phyloP scores from a whole-genome alignment of 352 stramenopile species.

The Globisporangium carolinianum region DNA sequence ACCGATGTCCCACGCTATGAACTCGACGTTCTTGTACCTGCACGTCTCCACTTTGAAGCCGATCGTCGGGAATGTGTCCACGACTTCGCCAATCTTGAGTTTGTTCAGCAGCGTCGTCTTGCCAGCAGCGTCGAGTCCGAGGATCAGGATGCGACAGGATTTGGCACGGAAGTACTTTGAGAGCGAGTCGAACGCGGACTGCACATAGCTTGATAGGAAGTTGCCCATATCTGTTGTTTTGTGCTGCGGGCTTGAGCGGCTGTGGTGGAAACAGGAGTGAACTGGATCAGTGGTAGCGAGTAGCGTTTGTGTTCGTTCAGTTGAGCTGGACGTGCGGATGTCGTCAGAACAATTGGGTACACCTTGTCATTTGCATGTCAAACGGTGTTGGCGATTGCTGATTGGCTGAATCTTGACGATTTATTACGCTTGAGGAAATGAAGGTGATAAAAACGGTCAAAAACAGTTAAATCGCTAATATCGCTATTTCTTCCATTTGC shows the following conservation, averaged over 20 bases:
- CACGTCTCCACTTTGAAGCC: slow-evolving; percentile 80
- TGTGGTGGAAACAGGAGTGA: not conserved
- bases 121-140: slow-evolving; percentile 89
- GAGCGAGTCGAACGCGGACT: slow-evolving; percentile 21
- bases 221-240: slow-evolving; percentile 23
- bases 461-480: too few species aligned
- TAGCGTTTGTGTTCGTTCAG: not conserved
- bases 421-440: too few species aligned
- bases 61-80: slow-evolving; percentile 71
- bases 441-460: too few species aligned
- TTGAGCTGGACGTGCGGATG: too few species aligned
- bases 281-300: not conserved
- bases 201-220: slow-evolving; percentile 21
- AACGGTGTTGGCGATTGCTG: not conserved
- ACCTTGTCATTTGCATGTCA: not conserved
- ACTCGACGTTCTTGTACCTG: slow-evolving; percentile 56
- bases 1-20: slow-evolving; percentile 80
- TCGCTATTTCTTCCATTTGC: too few species aligned
- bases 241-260: not conserved
- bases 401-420: not conserved
- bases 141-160: slow-evolving; percentile 66
- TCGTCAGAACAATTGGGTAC: not conserved
- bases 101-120: slow-evolving; percentile 95
- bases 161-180: slow-evolving; percentile 26
- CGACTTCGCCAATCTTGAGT: slow-evolving; percentile 55